Conservation (phyloP, 768 basidiomycete species). For the Arthromyces matolae region DNA sequence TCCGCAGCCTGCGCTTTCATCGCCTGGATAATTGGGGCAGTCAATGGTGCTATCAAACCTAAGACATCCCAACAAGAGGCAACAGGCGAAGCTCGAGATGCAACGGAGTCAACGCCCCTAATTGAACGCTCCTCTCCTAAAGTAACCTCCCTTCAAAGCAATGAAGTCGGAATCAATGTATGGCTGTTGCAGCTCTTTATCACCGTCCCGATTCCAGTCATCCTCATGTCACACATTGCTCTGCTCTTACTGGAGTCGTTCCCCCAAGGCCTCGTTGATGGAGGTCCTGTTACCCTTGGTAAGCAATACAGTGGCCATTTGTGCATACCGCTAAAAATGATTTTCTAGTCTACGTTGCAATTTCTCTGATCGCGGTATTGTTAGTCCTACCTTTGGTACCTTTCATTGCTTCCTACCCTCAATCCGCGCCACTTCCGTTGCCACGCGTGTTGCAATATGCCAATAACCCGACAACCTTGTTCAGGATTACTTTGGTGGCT, state of each 20-base stretch:
- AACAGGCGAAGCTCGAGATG: slow-evolving; percentile 30
- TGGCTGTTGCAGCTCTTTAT: slow-evolving; percentile 62
- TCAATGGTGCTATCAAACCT: slow-evolving; percentile 25
- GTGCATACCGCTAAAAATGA: slow-evolving; percentile 2
- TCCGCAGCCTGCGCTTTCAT: slow-evolving; percentile 50
- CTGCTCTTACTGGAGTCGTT: slow-evolving; percentile 44
- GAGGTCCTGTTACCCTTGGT: slow-evolving; percentile 49
- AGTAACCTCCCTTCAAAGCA: not conserved
- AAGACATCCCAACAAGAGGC: slow-evolving; percentile 9
- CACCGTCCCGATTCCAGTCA: slow-evolving; percentile 48
- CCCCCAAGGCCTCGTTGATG: slow-evolving; percentile 61
- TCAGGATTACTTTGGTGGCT: slow-evolving; percentile 22
- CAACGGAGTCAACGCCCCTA: slow-evolving; percentile 58
- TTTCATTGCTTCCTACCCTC: slow-evolving; percentile 36
- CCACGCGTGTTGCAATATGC: not conserved
- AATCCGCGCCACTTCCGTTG: not conserved
- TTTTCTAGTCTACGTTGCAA: slow-evolving; percentile 44
- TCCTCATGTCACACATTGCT: slow-evolving; percentile 49
- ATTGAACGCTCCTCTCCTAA: slow-evolving; percentile 21
- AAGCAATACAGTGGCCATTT: slow-evolving; percentile 20
- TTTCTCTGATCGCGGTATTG: slow-evolving; percentile 45
- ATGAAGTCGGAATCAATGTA: slow-evolving; percentile 25
- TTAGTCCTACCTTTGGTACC: slow-evolving; percentile 60
- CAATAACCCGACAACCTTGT: slow-evolving; percentile 7
- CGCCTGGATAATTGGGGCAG: slow-evolving; percentile 35